Evolutionary conservation across 495 filamentous ascomycete species (phyloP), one percentile per base, ranked within the genome.

Genomic region (Aspergillus egyptiacus): DNA sequence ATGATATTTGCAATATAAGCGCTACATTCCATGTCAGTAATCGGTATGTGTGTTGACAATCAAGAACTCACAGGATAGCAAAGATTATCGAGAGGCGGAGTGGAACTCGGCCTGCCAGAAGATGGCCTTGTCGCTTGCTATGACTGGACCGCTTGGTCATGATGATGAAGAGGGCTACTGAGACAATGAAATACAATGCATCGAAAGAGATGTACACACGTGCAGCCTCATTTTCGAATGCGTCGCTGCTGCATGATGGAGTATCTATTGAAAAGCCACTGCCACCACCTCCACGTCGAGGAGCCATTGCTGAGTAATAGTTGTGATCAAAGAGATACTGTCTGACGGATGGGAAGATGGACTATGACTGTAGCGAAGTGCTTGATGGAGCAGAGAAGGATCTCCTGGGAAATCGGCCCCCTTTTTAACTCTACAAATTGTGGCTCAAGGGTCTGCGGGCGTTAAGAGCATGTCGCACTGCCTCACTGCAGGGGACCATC

Each of bases 321-420:
- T n/a, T n/a, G n/a, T n/a, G n/a, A n/a, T n/a, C n/a, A n/a, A n/a
- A n/a, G n/a, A n/a, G n/a, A n/a, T n/a, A n/a, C n/a, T n/a, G n/a
- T n/a, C n/a, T n/a, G n/a, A n/a, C n/a, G n/a, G n/a, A n/a, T n/a
- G n/a, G n/a, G n/a, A n/a, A n/a, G n/a, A n/a, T n/a, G n/a, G n/a
- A n/a, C n/a, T n/a, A n/a, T n/a, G n/a, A n/a, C n/a, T n/a, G n/a
- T n/a, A n/a, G n/a, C n/a, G n/a, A n/a, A n/a, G n/a, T n/a, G n/a
- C n/a, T n/a, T 19, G 30, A n/a, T 7, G 10, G 22, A 48, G 51
- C 60, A 57, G 57, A 59, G 56, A n/a, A n/a, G n/a, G n/a, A n/a
- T n/a, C n/a, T n/a, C n/a, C n/a, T n/a, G n/a, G n/a, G n/a, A n/a
- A n/a, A n/a, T n/a, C n/a, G n/a, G n/a, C n/a, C n/a, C n/a, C n/a